Evolutionary conservation across 768 basidiomycete species (phyloP).

Genomic region (Hygrocybe coccinea): DNA sequence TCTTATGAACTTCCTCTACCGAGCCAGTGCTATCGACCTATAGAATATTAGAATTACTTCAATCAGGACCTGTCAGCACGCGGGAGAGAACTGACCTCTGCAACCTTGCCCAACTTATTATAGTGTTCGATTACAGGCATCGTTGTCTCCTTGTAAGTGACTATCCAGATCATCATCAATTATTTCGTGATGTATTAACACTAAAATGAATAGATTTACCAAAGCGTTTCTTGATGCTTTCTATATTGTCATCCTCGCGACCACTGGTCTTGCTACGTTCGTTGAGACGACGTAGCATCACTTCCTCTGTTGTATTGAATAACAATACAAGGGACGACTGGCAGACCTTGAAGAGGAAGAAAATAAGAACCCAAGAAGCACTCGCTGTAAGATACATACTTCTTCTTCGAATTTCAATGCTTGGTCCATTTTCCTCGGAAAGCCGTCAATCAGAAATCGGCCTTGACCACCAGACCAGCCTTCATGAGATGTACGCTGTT

Average conservation of each 20-base stretch:
- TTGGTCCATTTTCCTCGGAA: constrained; percentile 99
- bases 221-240: constrained; percentile 97
- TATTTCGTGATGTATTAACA: not conserved
- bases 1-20: constrained; percentile 66
- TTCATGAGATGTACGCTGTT: constrained; percentile 36
- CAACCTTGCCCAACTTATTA: constrained; percentile 59
- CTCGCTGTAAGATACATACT: constrained; percentile 35
- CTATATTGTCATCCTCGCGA: constrained; percentile 90
- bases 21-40: constrained; percentile 65
- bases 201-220: constrained; percentile 46
- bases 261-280: constrained; percentile 92
- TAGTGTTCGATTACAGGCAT: constrained; percentile 95
- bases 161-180: constrained; percentile 33
- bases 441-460: constrained; percentile 94
- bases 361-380: constrained; percentile 3
- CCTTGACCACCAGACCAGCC: constrained; percentile 71
- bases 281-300: constrained; percentile 80
- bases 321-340: constrained; percentile 74
- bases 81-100: constrained; percentile 51
- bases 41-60: not conserved
- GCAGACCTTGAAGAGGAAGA: constrained; percentile 74
- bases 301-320: constrained; percentile 81
- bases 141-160: constrained; percentile 78
- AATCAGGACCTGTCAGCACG: constrained; percentile 1
- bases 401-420: constrained; percentile 84